Evolutionary conservation across 2,329 filamentous ascomycete genomes (phyloP), one percentile per base, ranked within the genome.

Genomic region (Aspergillus sp.): DNA sequence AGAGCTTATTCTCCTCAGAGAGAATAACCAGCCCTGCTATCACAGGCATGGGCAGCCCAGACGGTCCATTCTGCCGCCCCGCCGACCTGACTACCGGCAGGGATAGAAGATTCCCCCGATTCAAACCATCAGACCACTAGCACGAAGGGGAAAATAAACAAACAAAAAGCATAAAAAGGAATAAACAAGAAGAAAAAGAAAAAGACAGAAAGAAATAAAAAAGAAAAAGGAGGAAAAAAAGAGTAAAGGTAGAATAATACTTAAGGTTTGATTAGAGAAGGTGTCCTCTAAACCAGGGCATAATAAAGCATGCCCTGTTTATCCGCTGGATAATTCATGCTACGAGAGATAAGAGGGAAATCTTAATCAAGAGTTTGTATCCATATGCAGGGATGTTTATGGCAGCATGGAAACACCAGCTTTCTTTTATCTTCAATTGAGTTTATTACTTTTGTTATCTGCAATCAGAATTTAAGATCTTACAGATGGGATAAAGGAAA

Each of bases 1-100:
- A 54, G 71, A 71, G 47, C 55, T 76, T 62, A 64, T 67, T 44
- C 63, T 76, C 52, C 56, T 63, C 43, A 61, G 56, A n/a, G 62
- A 67, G 36, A 57, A 54, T 17, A 36, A 15, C 34, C 34, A n/a
- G 4, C 34, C 34, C n/a, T 15, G 12, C 5, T 36, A 36, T 15
- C 15, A 5, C 15, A 36, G 13, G 34, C 15, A 36, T n/a, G 12
- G 5, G 5, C 34, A 36, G 34, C 5, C 34, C 13, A n/a, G 7
- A 36, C 12, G 34, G 34, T 15, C 7, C 34, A 36, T 36, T 5
- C 2, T 9, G 24, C 18, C 22, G n/a, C 24, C 24, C 22, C 26
- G 34, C 15, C 15, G 34, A 15, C 34, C 34, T 6, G 34, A 13
- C 34, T n/a, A n/a, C 34, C 15, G 34, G 34, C 13, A 36, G 15